Conservation (phyloP, 2,329 filamentous ascomycete genomes). For the Exophiala spinifera region DNA sequence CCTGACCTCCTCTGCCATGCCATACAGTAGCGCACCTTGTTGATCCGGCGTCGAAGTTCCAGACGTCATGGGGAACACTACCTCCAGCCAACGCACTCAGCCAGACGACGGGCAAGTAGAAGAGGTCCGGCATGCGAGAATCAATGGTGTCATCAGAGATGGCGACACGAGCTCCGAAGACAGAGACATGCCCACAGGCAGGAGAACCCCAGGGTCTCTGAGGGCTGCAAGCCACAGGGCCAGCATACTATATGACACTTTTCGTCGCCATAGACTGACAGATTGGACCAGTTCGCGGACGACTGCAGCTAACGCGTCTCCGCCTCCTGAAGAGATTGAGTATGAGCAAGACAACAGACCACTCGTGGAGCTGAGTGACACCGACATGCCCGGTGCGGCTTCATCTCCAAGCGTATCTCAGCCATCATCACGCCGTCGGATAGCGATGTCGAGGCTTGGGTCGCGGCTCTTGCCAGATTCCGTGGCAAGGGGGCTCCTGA, state of each 20-base stretch:
- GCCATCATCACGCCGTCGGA: constrained; percentile 40
- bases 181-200: constrained; percentile 12
- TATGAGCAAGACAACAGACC: constrained; percentile 39
- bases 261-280: constrained; percentile 29
- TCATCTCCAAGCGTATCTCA: constrained; percentile 25
- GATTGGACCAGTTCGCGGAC: constrained; percentile 14
- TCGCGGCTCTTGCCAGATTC: constrained; percentile 48
- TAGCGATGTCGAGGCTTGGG: constrained; percentile 48
- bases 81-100: constrained; percentile 11
- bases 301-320: constrained; percentile 11
- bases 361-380: constrained; percentile 34
- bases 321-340: constrained; percentile 32
- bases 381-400: constrained; percentile 30
- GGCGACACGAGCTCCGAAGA: constrained; percentile 5
- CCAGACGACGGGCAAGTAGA: constrained; percentile 16
- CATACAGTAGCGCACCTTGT: constrained; percentile 10
- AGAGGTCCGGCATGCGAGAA: constrained; percentile 11
- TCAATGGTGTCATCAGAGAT: not conserved
- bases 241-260: constrained; percentile 28
- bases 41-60: constrained; percentile 7
- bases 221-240: constrained; percentile 20
- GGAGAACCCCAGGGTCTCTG: constrained; percentile 18
- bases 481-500: constrained; percentile 43
- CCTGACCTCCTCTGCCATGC: constrained; percentile 11
- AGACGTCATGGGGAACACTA: constrained; percentile 22